Evolutionary conservation across 1,284 basidiomycete genomes (phyloP).

Genomic region (Wolfiporia cocos): DNA sequence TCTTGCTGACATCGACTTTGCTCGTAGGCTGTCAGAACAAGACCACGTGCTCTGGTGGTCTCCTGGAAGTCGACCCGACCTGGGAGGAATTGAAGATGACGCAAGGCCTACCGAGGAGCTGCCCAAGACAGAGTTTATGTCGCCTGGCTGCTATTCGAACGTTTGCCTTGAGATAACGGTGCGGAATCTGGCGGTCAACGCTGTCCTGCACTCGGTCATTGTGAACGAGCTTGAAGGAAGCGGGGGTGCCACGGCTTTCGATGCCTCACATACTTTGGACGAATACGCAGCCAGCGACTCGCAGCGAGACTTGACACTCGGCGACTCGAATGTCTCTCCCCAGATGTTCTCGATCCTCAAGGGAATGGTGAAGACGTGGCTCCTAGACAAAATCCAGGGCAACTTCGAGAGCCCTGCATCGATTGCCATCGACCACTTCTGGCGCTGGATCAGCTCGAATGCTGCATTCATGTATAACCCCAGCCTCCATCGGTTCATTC

Average conservation of each 20-base stretch:
- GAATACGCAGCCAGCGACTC: slow-evolving; percentile 82
- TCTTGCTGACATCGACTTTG: slow-evolving; percentile 89
- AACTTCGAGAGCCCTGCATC: slow-evolving; percentile 59
- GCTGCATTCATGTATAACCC: slow-evolving; percentile 90
- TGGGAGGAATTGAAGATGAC: slow-evolving; percentile 93
- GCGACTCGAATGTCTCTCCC: slow-evolving; percentile 90
- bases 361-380: slow-evolving; percentile 88
- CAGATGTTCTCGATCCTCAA: slow-evolving; percentile 86
- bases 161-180: slow-evolving; percentile 91
- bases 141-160: slow-evolving; percentile 87
- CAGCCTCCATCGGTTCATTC: slow-evolving; percentile 89
- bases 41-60: slow-evolving; percentile 99
- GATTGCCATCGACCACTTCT: slow-evolving; percentile 86
- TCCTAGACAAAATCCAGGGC: slow-evolving; percentile 78
- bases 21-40: slow-evolving; percentile 79
- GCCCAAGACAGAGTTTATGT: slow-evolving; percentile 81
- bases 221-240: slow-evolving; percentile 98
- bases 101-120: slow-evolving; percentile 73
- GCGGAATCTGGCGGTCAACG: slow-evolving; percentile 90
- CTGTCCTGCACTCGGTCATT: slow-evolving; percentile 89
- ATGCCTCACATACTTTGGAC: slow-evolving; percentile 88
- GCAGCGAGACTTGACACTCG: slow-evolving; percentile 77
- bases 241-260: slow-evolving; percentile 89
- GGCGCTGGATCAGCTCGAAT: slow-evolving; percentile 92
- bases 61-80: slow-evolving; percentile 80